A percentile compares a stretch with the other conserved stretches of the same genome.
These are phyloP conservation scores for Pleurotus platypus DNA, from an alignment of 768 basidiomycete species.

Conservation along the genomic window DNA sequence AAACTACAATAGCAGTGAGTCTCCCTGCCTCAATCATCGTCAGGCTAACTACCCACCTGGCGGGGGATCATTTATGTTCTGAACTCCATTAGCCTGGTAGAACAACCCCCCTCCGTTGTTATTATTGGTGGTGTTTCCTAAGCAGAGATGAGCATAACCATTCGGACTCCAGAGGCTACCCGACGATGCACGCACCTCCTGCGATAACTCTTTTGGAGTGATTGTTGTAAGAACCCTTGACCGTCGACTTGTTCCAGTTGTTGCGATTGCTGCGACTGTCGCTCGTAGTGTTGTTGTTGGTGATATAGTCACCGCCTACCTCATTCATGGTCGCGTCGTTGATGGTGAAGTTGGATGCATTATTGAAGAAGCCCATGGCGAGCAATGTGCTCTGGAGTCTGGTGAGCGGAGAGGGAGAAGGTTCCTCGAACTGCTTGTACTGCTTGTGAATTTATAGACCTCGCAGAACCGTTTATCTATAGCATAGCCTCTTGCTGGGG, in stretches of 20 bases:
- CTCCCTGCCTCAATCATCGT: too few species aligned
- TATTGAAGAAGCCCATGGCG: neutral
- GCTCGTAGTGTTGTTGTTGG: neutral
- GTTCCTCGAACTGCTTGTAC: neutral
- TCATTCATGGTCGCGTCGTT: neutral
- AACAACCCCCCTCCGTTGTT: neutral
- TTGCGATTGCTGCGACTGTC: neutral
- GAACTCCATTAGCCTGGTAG: neutral
- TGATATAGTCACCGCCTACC: neutral
- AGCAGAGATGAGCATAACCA: neutral
- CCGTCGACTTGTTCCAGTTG: neutral
- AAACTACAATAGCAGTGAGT: too few species aligned
- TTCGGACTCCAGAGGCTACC: neutral
- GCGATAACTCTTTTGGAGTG: neutral
- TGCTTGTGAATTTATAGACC: too few species aligned
- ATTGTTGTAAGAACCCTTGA: neutral
- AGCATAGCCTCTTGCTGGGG: too few species aligned
- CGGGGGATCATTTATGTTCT: neutral
- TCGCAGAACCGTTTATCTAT: too few species aligned
- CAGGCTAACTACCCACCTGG: too few species aligned
- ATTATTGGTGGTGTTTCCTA: neutral
- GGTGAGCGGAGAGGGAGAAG: neutral
- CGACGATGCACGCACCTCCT: neutral
- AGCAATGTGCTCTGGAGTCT: neutral
- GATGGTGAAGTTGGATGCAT: neutral